Evolutionary conservation across 1,284 basidiomycete species (phyloP).

Genomic region (Porogramme epimiltina): DNA sequence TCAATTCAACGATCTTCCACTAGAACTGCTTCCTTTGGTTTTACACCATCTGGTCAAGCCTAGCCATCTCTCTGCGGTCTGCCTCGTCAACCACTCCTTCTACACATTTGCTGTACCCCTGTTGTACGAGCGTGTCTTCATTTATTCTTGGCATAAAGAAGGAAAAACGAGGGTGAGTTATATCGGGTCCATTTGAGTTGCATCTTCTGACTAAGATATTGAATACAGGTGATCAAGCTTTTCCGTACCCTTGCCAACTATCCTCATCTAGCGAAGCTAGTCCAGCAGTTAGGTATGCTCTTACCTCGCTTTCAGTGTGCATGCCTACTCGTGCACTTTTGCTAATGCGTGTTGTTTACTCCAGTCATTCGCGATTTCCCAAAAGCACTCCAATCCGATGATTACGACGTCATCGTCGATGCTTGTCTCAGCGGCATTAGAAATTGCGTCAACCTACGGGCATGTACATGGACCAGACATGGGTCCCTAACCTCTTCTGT

Average conservation of each 20-base stretch:
- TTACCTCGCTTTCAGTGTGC: not conserved
- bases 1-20: constrained; percentile 42
- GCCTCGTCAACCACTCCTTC: constrained; percentile 59
- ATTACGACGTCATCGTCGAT: constrained; percentile 37
- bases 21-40: constrained; percentile 60
- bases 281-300: constrained; percentile 55
- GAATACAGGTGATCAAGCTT: constrained; percentile 47
- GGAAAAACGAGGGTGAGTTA: constrained; percentile 60
- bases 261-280: constrained; percentile 53
- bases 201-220: too few species aligned
- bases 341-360: not conserved
- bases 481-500: constrained; percentile 63
- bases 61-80: constrained; percentile 49
- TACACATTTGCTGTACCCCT: constrained; percentile 45
- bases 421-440: constrained; percentile 49
- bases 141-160: constrained; percentile 70
- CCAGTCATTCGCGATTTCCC: constrained; percentile 73
- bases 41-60: constrained; percentile 51
- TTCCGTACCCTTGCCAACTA: constrained; percentile 51
- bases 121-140: constrained; percentile 57
- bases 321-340: not conserved
- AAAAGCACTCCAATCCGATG: constrained; percentile 39
- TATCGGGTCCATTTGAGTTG: not conserved
- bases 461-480: constrained; percentile 77
- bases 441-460: constrained; percentile 60